Conservation (phyloP, 2,329 filamentous ascomycete species). For the Penicillium psychrosexuale region DNA sequence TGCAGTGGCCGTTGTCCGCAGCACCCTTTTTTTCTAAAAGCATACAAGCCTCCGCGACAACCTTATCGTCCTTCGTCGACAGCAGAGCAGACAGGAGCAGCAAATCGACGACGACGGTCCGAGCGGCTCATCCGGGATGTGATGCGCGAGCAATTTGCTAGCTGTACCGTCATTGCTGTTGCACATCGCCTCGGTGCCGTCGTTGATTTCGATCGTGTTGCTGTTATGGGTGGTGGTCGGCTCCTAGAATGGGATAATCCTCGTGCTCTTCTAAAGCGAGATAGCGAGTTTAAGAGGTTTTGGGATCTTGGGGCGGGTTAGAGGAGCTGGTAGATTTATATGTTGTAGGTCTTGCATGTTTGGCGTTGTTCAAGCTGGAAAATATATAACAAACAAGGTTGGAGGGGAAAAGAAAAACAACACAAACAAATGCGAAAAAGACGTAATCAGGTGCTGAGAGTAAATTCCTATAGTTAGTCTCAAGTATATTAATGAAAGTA, state of each 20-base stretch:
- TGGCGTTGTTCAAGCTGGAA: background rate
- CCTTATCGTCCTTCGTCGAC: background rate
- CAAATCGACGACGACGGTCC: background rate
- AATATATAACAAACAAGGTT: no score
- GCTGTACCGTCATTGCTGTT: background rate
- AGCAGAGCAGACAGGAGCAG: background rate
- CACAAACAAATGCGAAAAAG: no score
- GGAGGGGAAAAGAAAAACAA: no score
- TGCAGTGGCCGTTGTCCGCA: background rate
- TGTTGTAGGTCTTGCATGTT: no score
- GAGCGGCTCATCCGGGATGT: background rate
- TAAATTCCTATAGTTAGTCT: no score
- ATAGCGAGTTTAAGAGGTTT: background rate
- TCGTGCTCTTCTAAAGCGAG: background rate
- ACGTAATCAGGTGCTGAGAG: no score
- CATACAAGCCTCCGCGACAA: background rate
- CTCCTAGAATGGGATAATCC: background rate
- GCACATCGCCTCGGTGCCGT: background rate
- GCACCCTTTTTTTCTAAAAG: background rate
- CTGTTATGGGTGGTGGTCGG: background rate
- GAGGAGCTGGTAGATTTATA: background rate
- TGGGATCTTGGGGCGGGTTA: background rate
- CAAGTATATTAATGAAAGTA: no score
- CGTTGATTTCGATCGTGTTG: background rate
- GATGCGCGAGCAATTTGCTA: background rate